phyloP scores from a whole-genome alignment of 306 rosid genomes.

The Arachis hypogaea region DNA sequence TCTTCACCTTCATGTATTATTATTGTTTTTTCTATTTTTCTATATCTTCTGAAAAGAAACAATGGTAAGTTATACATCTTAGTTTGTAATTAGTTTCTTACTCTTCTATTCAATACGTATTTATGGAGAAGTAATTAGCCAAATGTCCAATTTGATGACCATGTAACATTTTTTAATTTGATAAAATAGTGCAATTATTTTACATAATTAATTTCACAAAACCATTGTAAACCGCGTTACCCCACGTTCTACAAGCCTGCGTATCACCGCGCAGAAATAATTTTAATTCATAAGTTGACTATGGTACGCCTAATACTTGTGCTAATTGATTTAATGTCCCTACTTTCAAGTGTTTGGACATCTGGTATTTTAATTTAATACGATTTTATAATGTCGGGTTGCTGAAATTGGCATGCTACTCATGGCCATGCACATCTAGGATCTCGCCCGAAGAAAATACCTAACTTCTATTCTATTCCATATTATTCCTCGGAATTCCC shows the following conservation, averaged over 20 bases:
- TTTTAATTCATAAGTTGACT: conserved; percentile 16
- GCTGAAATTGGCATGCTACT: conserved; percentile 14
- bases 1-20: conserved; percentile 26
- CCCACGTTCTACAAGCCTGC: conserved; percentile 29
- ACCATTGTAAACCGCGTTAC: conserved; percentile 17
- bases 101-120: background rate
- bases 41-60: background rate
- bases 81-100: background rate
- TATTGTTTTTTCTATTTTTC: conserved; percentile 10
- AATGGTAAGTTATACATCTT: too few species aligned
- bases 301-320: background rate
- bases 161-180: background rate
- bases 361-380: conserved; percentile 1
- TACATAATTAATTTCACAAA: conserved; percentile 3
- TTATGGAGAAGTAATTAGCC: too few species aligned
- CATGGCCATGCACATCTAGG: conserved; percentile 19
- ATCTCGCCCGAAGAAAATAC: conserved; percentile 25
- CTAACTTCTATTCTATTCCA: conserved; percentile 8
- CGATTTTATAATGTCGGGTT: background rate
- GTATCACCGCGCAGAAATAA: background rate
- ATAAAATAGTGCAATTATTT: background rate
- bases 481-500: conserved; percentile 42
- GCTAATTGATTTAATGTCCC: conserved; percentile 11
- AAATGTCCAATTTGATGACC: background rate
- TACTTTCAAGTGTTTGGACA: background rate